A percentile compares a stretch with the other conserved stretches of the same genome.
These are phyloP conservation scores for Globisporangium paroecandrum DNA, from an alignment of 352 stramenopile genomes.

Conservation along the genomic window DNA sequence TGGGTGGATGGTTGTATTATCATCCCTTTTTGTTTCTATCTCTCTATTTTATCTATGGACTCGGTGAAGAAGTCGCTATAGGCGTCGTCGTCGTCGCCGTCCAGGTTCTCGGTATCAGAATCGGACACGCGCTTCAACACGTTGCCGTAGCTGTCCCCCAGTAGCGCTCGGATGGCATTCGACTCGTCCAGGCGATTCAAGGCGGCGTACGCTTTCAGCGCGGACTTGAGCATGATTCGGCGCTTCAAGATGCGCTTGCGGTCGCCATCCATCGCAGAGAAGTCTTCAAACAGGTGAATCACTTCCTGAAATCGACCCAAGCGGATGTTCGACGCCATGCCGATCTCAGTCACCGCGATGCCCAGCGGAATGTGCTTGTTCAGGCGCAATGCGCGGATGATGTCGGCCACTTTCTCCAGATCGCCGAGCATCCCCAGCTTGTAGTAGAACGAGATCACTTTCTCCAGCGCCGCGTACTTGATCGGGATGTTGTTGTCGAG, in stretches of 20 bases:
- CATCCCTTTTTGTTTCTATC: constrained; percentile 1
- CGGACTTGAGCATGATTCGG: constrained; percentile 60
- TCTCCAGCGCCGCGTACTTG: constrained; percentile 75
- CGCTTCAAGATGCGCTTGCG: constrained; percentile 53
- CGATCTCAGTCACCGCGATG: constrained; percentile 70
- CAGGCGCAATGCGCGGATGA: constrained; percentile 58
- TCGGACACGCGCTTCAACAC: constrained; percentile 20
- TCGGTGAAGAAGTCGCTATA: constrained; percentile 22
- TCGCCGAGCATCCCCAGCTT: constrained; percentile 55
- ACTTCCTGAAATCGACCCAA: constrained; percentile 60
- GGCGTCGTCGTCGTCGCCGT: constrained; percentile 24
- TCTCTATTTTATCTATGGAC: constrained; percentile 29
- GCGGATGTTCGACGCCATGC: constrained; percentile 63
- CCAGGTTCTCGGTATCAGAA: constrained; percentile 7
- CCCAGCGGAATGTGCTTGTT: constrained; percentile 77
- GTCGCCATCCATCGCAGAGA: constrained; percentile 54
- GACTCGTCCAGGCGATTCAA: constrained; percentile 60
- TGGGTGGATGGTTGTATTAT: constrained; percentile 6
- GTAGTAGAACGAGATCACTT: constrained; percentile 69
- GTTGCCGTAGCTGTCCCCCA: constrained; percentile 33
- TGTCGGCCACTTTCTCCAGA: constrained; percentile 56
- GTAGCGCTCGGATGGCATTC: constrained; percentile 49
- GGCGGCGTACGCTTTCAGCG: constrained; percentile 44
- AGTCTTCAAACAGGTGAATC: constrained; percentile 73
- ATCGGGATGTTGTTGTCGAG: constrained; percentile 62